Conservation (phyloP, 163 green algal species). For the Prototheca wickerhamii region DNA sequence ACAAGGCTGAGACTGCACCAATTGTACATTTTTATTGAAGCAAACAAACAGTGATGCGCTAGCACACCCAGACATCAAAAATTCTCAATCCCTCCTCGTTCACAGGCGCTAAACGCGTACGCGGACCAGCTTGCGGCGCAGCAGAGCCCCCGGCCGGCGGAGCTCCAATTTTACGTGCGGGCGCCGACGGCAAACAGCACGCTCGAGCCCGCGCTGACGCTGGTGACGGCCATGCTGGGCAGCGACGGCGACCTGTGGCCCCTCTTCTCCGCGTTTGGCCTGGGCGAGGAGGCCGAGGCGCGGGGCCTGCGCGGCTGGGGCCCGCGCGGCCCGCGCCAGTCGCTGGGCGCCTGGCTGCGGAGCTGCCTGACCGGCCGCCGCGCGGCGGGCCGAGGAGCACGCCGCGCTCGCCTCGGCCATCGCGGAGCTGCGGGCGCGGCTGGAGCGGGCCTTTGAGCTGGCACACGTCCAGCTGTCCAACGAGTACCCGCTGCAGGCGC, state of each 20-base stretch:
- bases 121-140: slow-evolving; percentile 56
- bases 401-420: slow-evolving; percentile 57
- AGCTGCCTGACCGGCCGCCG: slow-evolving; percentile 50
- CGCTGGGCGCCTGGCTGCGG: slow-evolving; percentile 16
- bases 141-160: slow-evolving; percentile 19
- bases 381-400: slow-evolving; percentile 63
- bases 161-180: slow-evolving; percentile 66
- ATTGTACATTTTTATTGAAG: too few species aligned
- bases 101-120: slow-evolving; percentile 70
- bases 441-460: slow-evolving; percentile 57
- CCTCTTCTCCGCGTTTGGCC: slow-evolving; percentile 72
- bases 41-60: too few species aligned
- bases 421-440: slow-evolving; percentile 35
- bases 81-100: background rate
- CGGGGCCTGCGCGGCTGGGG: background rate
- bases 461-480: slow-evolving; percentile 43
- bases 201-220: slow-evolving; percentile 3
- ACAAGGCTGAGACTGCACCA: too few species aligned
- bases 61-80: background rate
- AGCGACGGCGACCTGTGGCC: slow-evolving; percentile 58
- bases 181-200: slow-evolving; percentile 40
- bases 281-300: slow-evolving; percentile 17
- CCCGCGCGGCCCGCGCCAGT: too few species aligned
- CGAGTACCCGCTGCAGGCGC: slow-evolving; percentile 47
- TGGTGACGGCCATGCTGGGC: slow-evolving; percentile 45